These are phyloP conservation scores for Echites panduratus DNA, from an alignment of 257 asterid species.

Conservation along the genomic window DNA sequence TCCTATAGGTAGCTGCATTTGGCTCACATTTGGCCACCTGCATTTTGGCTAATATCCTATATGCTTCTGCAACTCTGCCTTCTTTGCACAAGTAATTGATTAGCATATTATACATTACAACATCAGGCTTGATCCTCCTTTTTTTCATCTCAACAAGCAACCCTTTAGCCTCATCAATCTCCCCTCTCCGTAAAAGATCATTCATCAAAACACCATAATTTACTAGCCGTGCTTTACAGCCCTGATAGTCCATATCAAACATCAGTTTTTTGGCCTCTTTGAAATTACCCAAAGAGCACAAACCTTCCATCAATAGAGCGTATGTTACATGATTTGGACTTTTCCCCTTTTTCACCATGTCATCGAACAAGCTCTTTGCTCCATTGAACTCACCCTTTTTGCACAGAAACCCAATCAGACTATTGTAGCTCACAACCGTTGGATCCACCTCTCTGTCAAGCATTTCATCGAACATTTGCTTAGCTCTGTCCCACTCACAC, in stretches of 20 bases:
- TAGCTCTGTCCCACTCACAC: conserved; percentile 56
- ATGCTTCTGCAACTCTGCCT: conserved; percentile 53
- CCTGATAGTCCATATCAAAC: conserved; percentile 94
- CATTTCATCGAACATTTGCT: conserved; percentile 77
- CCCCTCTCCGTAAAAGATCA: conserved; percentile 58
- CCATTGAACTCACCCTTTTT: conserved; percentile 49
- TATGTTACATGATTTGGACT: conserved; percentile 61
- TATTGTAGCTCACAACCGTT: conserved; percentile 65
- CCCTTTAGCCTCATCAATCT: conserved; percentile 53
- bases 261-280: conserved; percentile 71
- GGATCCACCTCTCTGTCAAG: conserved; percentile 67
- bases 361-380: conserved; percentile 56
- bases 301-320: conserved; percentile 73
- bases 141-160: conserved; percentile 79
- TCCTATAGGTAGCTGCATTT: conserved; percentile 72
- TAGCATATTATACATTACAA: conserved; percentile 62
- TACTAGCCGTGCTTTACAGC: conserved; percentile 55
- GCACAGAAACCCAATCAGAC: conserved; percentile 67
- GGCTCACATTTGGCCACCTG: conserved; percentile 62
- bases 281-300: conserved; percentile 46
- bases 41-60: conserved; percentile 67
- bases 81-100: conserved; percentile 43
- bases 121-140: conserved; percentile 64
- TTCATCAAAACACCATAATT: conserved; percentile 75
- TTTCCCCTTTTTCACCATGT: conserved; percentile 58